Conservation (phyloP, 2,329 filamentous ascomycete genomes). For the Cadophora sp. region DNA sequence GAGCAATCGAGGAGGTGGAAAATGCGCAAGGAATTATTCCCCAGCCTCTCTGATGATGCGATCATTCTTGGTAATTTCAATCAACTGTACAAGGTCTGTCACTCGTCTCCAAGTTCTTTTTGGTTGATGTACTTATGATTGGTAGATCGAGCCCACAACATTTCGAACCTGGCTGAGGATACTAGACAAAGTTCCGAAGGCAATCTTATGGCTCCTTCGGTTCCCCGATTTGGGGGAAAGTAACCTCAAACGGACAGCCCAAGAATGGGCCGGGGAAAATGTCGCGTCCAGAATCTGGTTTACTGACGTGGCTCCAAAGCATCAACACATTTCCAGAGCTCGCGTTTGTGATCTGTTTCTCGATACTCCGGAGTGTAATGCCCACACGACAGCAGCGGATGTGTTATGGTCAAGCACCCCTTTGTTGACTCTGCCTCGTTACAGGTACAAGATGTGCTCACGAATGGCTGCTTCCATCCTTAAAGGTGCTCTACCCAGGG, state of each 20-base stretch:
- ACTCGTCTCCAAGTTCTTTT: not conserved
- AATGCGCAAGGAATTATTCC: constrained; percentile 94
- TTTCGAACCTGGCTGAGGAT: constrained; percentile 97
- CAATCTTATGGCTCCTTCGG: constrained; percentile 92
- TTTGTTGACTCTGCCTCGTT: constrained; percentile 86
- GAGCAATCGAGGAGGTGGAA: constrained; percentile 85
- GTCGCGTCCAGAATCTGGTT: constrained; percentile 90
- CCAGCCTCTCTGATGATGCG: constrained; percentile 77
- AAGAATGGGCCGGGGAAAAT: constrained; percentile 81
- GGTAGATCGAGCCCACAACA: constrained; percentile 92
- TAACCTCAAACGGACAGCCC: constrained; percentile 81
- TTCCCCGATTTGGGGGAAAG: constrained; percentile 93
- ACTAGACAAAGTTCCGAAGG: constrained; percentile 81
- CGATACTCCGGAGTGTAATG: constrained; percentile 97
- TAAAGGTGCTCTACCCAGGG: constrained; percentile 82
- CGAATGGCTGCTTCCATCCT: constrained; percentile 97
- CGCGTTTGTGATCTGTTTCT: constrained; percentile 93
- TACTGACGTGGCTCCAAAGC: constrained; percentile 95
- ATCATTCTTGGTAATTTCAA: constrained; percentile 98
- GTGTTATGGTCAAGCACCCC: constrained; percentile 97
- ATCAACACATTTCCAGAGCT: constrained; percentile 89
- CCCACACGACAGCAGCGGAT: constrained; percentile 95
- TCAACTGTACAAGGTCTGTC: constrained; percentile 90
- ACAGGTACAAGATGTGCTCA: constrained; percentile 98
- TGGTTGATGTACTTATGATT: constrained; percentile 4